Evolutionary conservation across 1,284 basidiomycete species (phyloP), one percentile per base, ranked within the genome.

Genomic region (Lentinus polychrous): DNA sequence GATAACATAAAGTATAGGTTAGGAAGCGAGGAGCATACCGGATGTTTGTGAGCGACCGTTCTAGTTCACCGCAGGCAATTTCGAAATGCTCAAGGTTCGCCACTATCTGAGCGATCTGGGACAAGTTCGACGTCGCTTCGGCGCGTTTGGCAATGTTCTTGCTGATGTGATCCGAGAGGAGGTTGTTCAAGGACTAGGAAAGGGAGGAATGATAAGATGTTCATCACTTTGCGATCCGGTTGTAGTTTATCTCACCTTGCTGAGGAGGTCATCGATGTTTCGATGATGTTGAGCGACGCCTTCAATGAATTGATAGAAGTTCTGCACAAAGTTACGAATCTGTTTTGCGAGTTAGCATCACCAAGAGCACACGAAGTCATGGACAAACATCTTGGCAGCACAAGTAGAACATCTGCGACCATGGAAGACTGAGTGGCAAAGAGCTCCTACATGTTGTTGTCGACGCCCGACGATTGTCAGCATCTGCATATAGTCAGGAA

Each of bases 301-400:
- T 57, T 98, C 95, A 0, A 94, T 85, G 64, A 98, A 99, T 34
- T 91, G 84, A 65, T 98, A 97, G 71, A 98, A 99, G 60, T 94
- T 92, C 58, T 95, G 90, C 23, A 97, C 91, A 60, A 96, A 96
- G 43, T 78, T 81, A 33, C 94, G 85, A 51, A 99, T 93, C 83
- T 91, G 59, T 38, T 12, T 2, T 14, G 8, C 12, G 20, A 17
- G n/a, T 20, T 7, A 40, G 39, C 35, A 12, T 37, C 35, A 37
- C 4, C 10, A 17, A 17, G 14, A 39, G 48, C 3, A 49, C 34
- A 18, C 20, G 32, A 45, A 33, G 31, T 15, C 8, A 15, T 18
- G 27, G 40, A 61, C 77, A 24, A 62, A 88, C 88, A 60, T 97
- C 91, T 73, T 93, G 90, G 64, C 95, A 99, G 61, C 92, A 96